Conservation (phyloP, 176 grass and related monocot species). For the Oryza brachyantha region DNA sequence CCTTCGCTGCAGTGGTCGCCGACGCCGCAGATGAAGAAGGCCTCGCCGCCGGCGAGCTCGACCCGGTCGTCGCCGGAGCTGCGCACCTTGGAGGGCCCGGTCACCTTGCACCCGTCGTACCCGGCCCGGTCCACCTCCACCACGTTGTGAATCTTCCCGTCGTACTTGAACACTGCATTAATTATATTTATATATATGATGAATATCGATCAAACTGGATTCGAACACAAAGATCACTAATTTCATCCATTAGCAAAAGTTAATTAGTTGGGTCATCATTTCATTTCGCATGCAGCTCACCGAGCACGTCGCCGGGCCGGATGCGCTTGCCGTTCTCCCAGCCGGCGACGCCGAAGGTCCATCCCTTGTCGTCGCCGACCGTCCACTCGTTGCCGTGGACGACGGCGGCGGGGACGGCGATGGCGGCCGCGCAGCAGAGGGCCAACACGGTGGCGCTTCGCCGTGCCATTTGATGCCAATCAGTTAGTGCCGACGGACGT, state of each 20-base stretch:
- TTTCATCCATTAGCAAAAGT: no score
- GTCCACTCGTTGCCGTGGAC: no score
- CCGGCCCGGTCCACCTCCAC: conserved; percentile 13
- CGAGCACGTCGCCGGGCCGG: conserved; percentile 23
- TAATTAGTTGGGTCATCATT: no score
- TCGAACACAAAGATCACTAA: no score
- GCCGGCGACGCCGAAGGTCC: conserved; percentile 16
- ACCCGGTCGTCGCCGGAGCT: neutral
- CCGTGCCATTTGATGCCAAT: no score
- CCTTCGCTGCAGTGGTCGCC: neutral
- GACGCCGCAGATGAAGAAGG: conserved; percentile 21
- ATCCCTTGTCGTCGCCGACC: neutral
- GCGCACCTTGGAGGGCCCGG: neutral
- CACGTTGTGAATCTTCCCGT: neutral
- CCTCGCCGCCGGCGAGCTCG: neutral
- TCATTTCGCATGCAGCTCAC: no score
- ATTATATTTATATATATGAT: no score
- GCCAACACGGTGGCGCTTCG: no score
- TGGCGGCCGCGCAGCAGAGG: no score
- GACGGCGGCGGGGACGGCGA: no score
- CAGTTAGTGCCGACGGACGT: no score
- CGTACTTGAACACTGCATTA: conserved; percentile 19
- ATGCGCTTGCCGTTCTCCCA: conserved; percentile 32
- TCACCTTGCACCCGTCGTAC: neutral
- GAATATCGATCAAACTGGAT: no score